Evolutionary conservation across 495 filamentous ascomycete genomes (phyloP).

Genomic region (Achaetomiella virescens): DNA sequence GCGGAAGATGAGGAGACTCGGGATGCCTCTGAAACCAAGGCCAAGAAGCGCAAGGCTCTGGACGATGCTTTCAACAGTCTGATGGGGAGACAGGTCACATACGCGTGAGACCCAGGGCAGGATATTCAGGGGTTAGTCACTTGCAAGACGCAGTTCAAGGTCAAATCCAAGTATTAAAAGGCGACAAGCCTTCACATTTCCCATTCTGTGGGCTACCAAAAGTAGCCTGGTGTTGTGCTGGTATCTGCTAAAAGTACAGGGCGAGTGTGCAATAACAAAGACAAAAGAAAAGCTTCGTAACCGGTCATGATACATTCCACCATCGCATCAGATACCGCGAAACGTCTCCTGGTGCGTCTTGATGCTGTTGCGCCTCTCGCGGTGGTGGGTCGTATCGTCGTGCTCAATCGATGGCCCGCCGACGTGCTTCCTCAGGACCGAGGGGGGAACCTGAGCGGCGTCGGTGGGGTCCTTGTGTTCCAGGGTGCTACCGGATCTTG

Average conservation of each 20-base stretch:
- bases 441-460: constrained; percentile 45
- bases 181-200: neutral
- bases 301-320: constrained; percentile 7
- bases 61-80: constrained; percentile 51
- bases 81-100: constrained; percentile 50
- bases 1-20: constrained; percentile 33
- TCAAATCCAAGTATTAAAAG: too few relatives aligned
- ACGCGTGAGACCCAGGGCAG: constrained; percentile 22
- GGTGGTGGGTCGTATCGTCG: constrained; percentile 27
- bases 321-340: constrained; percentile 28
- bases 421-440: constrained; percentile 32
- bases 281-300: constrained; percentile 1
- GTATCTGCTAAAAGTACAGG: constrained; percentile 11
- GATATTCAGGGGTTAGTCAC: too few relatives aligned
- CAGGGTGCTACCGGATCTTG: neutral
- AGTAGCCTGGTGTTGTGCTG: neutral
- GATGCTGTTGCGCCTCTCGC: constrained; percentile 34
- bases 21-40: constrained; percentile 32
- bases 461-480: constrained; percentile 36
- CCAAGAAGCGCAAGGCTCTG: constrained; percentile 54
- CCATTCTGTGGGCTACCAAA: neutral
- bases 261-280: neutral
- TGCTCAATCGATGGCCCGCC: constrained; percentile 38
- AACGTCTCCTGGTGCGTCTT: constrained; percentile 36
- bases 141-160: too few relatives aligned